A percentile compares a stretch with the other conserved stretches of the same genome.
Conservation (phyloP, 306 rosid genomes). For the Spatholobus suberectus region DNA sequence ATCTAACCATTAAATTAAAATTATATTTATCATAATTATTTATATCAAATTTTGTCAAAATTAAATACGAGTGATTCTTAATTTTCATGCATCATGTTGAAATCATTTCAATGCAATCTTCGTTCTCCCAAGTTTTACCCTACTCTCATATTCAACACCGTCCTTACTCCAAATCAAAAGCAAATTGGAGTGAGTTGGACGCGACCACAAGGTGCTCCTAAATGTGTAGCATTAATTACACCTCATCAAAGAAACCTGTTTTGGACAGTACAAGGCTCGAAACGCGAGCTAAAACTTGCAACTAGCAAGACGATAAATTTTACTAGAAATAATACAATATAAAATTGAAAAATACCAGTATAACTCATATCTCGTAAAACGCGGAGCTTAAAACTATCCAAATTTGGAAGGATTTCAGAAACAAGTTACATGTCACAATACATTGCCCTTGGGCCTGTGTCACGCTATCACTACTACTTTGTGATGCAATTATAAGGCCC, state of each 20-base stretch:
- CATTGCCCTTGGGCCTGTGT: background rate
- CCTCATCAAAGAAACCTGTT: background rate
- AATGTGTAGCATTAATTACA: no score
- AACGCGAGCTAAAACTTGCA: background rate
- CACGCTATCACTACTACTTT: background rate
- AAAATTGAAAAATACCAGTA: background rate
- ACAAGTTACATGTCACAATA: background rate
- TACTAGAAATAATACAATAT: background rate
- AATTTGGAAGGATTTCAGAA: background rate
- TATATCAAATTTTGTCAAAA: no score
- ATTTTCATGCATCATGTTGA: no score
- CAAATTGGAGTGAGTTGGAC: no score
- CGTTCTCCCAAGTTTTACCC: no score
- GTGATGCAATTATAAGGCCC: background rate
- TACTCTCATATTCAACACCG: no score
- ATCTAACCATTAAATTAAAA: no score
- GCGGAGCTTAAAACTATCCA: background rate
- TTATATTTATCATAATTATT: no score
- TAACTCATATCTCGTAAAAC: background rate
- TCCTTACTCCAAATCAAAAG: no score
- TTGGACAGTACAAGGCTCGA: background rate
- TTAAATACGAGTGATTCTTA: no score
- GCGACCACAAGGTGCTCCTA: no score
- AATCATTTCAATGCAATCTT: no score
- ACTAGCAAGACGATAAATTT: constrained; percentile 4